Evolutionary conservation across 805 yeast species (phyloP).

Genomic region (Yarrowia sp.): DNA sequence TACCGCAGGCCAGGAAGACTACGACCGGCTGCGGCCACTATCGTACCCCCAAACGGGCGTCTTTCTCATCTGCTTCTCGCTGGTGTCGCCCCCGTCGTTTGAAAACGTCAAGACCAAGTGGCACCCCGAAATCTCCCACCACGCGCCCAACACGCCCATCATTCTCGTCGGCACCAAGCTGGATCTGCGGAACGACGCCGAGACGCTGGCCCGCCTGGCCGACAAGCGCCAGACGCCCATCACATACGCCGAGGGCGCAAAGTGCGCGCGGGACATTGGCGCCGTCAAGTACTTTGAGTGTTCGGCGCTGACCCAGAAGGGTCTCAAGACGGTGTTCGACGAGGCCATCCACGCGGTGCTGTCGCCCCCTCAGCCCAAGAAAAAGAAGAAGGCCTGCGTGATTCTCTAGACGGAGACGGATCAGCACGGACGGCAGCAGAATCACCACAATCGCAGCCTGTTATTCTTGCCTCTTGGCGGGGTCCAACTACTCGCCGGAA

Average conservation of each 20-base stretch:
- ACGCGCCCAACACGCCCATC: slow-evolving; percentile 72
- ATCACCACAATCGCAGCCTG: too few relatives aligned
- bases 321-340: slow-evolving; percentile 85
- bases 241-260: slow-evolving; percentile 64
- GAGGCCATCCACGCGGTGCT: slow-evolving; percentile 76
- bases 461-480: background rate
- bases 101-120: slow-evolving; percentile 81
- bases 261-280: slow-evolving; percentile 72
- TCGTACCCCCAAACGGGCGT: slow-evolving; percentile 93
- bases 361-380: slow-evolving; percentile 54
- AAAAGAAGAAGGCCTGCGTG: slow-evolving; percentile 59
- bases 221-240: slow-evolving; percentile 70
- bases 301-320: slow-evolving; percentile 87
- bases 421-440: too few relatives aligned
- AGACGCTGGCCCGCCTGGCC: slow-evolving; percentile 66
- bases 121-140: slow-evolving; percentile 87
- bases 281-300: slow-evolving; percentile 83
- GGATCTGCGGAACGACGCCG: slow-evolving; percentile 83
- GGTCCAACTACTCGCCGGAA: background rate
- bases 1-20: slow-evolving; percentile 95
- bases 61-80: slow-evolving; percentile 83
- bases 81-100: slow-evolving; percentile 80
- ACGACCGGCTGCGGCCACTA: slow-evolving; percentile 85
- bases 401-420: slow-evolving; percentile 50
- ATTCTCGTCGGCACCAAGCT: slow-evolving; percentile 87